Base-by-base conservation (phyloP, 192 early-diverging fungal genomes). In the Coemansia pectinata region DNA sequence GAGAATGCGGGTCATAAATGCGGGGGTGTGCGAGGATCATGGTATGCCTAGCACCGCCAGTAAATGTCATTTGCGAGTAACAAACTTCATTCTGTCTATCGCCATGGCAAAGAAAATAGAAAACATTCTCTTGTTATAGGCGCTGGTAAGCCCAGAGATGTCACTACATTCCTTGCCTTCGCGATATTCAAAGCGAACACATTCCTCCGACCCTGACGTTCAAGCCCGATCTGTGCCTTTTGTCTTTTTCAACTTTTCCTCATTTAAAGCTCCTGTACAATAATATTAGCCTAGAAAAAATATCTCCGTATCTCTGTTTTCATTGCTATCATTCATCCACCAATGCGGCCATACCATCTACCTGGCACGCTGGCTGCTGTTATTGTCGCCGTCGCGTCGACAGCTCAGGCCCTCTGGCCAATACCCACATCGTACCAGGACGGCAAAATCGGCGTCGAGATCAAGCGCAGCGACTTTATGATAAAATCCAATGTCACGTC, bases 401-500 rank as follows among this genome's bases (percentile, higher is more conserved):
- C 50, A 14, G 63, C 9, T 10, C 38, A 47, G 25, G 76, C 72
- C 0, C 33, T 83, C 10, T 82, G 79, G 79, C 84, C 84, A 21
- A 64, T 79, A 19, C 79, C 84, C 17, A 17, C 67, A 2, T 47
- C 42, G 10, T 71, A 70, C 40, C 38, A 66, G 11, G 73, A 79
- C 5, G 84, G 84, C 44, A 79, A 65, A 44, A 84, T 85, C 23
- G 77, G 84, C 27, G 85, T 86, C 23, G 77, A 88, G 55, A 78
- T 87, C 53, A 84, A 83, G 64, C 80, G 83, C 62, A 78, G 72
- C 67, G 69, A 74, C 63, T 79, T 85, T 69, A 86, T 84, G 68
- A 86, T 91, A 67, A 85, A 85, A 53, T 83, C 84, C 63, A 91
- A 88, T 66, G 86, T 87, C 50, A 77, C 86, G 42, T 86, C 86